Evolutionary conservation across 805 yeast species (phyloP), one percentile per base, ranked within the genome.

Genomic region (Lipomyces sp.): DNA sequence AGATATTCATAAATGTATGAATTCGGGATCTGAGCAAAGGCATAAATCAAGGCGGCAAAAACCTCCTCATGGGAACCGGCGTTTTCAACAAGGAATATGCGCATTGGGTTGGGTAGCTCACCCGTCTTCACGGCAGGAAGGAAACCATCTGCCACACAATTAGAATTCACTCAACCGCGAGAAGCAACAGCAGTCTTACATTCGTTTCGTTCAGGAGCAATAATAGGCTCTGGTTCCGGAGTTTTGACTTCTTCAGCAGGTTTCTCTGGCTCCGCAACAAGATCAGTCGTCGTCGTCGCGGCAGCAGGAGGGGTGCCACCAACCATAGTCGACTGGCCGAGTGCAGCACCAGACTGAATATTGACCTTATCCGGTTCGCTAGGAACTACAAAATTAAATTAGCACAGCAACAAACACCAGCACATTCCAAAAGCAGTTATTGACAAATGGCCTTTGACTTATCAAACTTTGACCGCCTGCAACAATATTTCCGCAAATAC

Each of bases 21-120:
- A 54, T 63, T 63, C 33, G 71, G 71, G 24, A 69, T 50, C 54
- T 65, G 67, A 24, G 71, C 70, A 50, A 69, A 69, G 3, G 71
- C 71, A 54, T 69, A 66, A 33, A 69, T 67, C 61, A 69, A 39
- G 11, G 71, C 65, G 13, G 68, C 71, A n/a, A 64, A 67, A 15
- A 69, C 71, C 35, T 69, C 71, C 30, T 69, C 71, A 37, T 69
- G 71, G 11, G 67, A 63, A 3, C 71, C 71, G 29, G 67, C 71
- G 32, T 60, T 60, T 59, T 69, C 71, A 7, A 64, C 53, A 34
- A 69, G 39, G 45, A 64, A 56, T 29, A 67, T 63, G 8, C 71
- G 66, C 32, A 67, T 62, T 35, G 70, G 70, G 37, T 55, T 42
- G 18, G 71, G 71, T 15, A 65, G 53, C 4, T 65, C 53, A n/a